A percentile compares a stretch with the other conserved stretches of the same genome.
phyloP scores from a whole-genome alignment of 2,329 filamentous ascomycete species.

The Emergomyces africanus region DNA sequence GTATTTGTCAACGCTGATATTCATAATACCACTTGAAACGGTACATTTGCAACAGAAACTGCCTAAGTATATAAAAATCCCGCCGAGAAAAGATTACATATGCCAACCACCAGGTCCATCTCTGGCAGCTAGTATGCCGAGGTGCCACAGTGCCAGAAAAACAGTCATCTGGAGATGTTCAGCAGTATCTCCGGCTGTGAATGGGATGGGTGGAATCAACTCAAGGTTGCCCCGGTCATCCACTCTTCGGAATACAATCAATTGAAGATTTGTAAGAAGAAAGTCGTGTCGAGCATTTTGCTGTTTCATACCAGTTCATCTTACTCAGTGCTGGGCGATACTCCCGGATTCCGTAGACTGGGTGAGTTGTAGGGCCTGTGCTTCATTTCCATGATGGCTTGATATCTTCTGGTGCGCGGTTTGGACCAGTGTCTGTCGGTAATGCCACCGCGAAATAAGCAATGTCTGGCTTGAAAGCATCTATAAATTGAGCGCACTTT shows the following conservation, averaged over 20 bases:
- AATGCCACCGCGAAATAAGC: background rate
- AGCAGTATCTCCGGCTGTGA: slow-evolving; percentile 1
- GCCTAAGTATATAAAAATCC: background rate
- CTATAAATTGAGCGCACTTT: background rate
- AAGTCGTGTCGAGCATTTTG: background rate
- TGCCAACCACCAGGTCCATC: background rate
- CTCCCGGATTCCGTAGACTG: background rate
- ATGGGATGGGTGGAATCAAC: slow-evolving; percentile 6
- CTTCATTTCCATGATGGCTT: slow-evolving; percentile 1
- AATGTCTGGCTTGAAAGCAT: background rate
- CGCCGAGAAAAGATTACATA: background rate
- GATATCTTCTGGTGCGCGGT: background rate
- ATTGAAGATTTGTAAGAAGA: slow-evolving; percentile 5
- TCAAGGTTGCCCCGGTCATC: slow-evolving; percentile 11
- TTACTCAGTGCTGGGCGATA: background rate
- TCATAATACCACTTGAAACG: too few species aligned
- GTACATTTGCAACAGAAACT: background rate
- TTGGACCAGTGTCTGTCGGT: background rate
- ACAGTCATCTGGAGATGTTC: slow-evolving; percentile 9
- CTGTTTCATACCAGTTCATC: slow-evolving; percentile 2
- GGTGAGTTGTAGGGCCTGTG: background rate
- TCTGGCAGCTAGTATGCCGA: slow-evolving; percentile 13
- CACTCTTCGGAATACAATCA: slow-evolving; percentile 11
- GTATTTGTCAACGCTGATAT: too few species aligned
- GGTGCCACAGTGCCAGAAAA: slow-evolving; percentile 13